phyloP scores from a whole-genome alignment of 2,329 filamentous ascomycete species.

The Trichoderma sp. region DNA sequence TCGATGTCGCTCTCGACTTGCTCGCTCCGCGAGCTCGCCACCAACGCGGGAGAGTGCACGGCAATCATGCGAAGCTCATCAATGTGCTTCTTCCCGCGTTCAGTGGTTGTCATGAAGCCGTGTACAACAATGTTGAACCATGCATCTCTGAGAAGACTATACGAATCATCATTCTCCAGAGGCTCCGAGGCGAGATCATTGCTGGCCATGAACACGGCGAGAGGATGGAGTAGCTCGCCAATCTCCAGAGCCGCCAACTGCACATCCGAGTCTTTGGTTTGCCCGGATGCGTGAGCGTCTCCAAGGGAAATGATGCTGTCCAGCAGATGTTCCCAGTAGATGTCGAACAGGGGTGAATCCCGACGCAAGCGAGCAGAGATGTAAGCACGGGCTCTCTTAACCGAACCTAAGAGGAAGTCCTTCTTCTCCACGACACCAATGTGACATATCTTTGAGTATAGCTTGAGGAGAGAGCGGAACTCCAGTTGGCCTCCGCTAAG shows the following conservation, averaged over 20 bases:
- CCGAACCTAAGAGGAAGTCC: constrained; percentile 68
- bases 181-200: constrained; percentile 58
- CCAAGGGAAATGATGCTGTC: constrained; percentile 89
- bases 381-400: constrained; percentile 76
- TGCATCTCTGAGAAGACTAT: constrained; percentile 78
- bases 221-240: constrained; percentile 78
- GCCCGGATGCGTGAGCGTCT: constrained; percentile 74
- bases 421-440: constrained; percentile 73
- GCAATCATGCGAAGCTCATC: constrained; percentile 83
- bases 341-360: constrained; percentile 74
- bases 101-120: constrained; percentile 77
- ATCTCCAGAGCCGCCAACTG: constrained; percentile 86
- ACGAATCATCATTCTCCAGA: constrained; percentile 65
- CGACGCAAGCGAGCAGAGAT: constrained; percentile 71
- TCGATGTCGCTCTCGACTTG: constrained; percentile 96
- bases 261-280: constrained; percentile 74
- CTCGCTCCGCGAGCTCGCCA: constrained; percentile 85
- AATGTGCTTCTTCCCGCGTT: constrained; percentile 70
- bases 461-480: constrained; percentile 81
- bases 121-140: constrained; percentile 99
- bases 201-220: constrained; percentile 79
- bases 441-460: constrained; percentile 75
- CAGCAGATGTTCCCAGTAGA: constrained; percentile 82
- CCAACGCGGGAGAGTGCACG: constrained; percentile 80
- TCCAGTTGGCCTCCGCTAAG: constrained; percentile 77